Conservation (phyloP, 108 stramenopile genomes). For the Cyclotella atomus region DNA sequence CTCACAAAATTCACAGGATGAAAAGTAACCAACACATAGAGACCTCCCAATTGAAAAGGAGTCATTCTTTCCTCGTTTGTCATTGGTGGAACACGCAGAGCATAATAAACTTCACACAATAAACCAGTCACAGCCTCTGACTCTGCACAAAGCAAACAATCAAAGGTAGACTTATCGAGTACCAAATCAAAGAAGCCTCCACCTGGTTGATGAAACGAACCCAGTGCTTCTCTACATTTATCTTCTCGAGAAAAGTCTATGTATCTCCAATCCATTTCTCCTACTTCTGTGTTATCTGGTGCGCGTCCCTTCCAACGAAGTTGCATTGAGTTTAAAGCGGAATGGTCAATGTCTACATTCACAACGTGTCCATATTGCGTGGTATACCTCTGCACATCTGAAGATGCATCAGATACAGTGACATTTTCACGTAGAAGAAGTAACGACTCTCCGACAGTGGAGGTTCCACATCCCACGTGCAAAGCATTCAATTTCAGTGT, state of each 20-base stretch:
- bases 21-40: slow-evolving; percentile 78
- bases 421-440: slow-evolving; percentile 23
- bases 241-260: slow-evolving; percentile 27
- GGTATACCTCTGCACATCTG: neutral
- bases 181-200: slow-evolving; percentile 67
- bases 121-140: slow-evolving; percentile 60
- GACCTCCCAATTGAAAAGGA: slow-evolving; percentile 45
- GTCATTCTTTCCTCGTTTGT: neutral
- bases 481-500: slow-evolving; percentile 48
- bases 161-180: slow-evolving; percentile 84
- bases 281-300: slow-evolving; percentile 42
- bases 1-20: slow-evolving; percentile 66
- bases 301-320: slow-evolving; percentile 61
- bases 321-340: slow-evolving; percentile 61
- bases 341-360: slow-evolving; percentile 73
- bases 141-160: slow-evolving; percentile 80
- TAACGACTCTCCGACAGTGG: slow-evolving; percentile 74
- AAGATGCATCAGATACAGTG: neutral
- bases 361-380: slow-evolving; percentile 53
- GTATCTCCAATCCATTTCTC: slow-evolving; percentile 43
- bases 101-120: slow-evolving; percentile 66
- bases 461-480: slow-evolving; percentile 83
- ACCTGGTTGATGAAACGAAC: slow-evolving; percentile 11
- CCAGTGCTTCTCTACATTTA: slow-evolving; percentile 28
- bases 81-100: slow-evolving; percentile 44